Conservation (phyloP, 257 asterid genomes). For the Solanum chilense region DNA sequence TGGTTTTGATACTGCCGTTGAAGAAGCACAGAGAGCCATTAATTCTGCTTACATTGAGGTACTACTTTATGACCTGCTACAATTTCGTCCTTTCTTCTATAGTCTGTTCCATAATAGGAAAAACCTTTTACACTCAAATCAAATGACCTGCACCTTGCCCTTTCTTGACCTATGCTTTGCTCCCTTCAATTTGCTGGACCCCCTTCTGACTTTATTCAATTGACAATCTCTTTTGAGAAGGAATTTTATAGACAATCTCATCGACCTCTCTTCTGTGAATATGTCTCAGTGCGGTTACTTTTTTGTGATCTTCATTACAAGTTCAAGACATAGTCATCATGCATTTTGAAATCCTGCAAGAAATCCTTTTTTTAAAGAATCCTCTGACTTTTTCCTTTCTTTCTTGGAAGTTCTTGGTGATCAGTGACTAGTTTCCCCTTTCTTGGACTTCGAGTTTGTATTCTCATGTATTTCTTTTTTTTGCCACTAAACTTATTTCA, state of each 20-base stretch:
- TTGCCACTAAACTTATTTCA: background rate
- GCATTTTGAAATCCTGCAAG: background rate
- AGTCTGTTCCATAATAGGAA: background rate
- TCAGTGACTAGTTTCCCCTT: background rate
- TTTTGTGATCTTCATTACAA: background rate
- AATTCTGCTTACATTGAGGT: conserved; percentile 92
- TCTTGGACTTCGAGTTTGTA: background rate
- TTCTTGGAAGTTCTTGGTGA: background rate
- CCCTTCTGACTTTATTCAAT: background rate
- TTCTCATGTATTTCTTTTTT: background rate
- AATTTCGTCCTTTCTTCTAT: background rate
- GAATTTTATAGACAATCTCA: background rate
- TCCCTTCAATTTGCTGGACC: background rate
- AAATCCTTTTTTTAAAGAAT: background rate
- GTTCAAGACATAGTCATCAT: background rate
- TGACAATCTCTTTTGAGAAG: background rate
- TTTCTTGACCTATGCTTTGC: background rate
- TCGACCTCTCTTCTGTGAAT: background rate
- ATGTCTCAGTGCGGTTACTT: background rate
- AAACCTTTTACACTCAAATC: background rate
- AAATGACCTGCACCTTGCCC: background rate
- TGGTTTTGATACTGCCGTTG: conserved; percentile 99
- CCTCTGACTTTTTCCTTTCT: background rate
- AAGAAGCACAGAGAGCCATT: conserved; percentile 98
- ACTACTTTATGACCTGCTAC: background rate